These are phyloP conservation scores for Pestalotiopsis sp. DNA, from an alignment of 2,329 filamentous ascomycete species.

Conservation along the genomic window DNA sequence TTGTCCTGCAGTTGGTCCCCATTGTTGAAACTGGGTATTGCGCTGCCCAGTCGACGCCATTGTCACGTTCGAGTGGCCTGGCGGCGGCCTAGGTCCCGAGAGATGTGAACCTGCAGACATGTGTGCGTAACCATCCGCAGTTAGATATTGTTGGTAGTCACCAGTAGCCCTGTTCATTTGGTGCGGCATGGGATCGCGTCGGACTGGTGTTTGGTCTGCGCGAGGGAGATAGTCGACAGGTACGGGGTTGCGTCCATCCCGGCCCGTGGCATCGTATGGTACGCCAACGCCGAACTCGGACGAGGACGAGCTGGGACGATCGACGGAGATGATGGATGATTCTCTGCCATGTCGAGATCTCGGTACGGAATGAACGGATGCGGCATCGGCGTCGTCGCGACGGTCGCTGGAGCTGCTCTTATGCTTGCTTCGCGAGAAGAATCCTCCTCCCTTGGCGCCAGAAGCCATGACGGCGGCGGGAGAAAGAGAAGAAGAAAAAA, in stretches of 20 bases:
- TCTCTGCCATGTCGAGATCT: constrained; percentile 70
- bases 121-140: constrained; percentile 58
- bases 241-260: constrained; percentile 71
- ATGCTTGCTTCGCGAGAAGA: constrained; percentile 90
- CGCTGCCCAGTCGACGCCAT: constrained; percentile 70
- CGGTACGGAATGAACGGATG: constrained; percentile 41
- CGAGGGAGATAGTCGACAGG: constrained; percentile 74
- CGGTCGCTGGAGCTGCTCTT: constrained; percentile 67
- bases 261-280: constrained; percentile 74
- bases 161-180: constrained; percentile 76
- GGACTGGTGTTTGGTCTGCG: constrained; percentile 62
- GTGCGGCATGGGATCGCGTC: constrained; percentile 77
- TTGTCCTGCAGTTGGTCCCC: constrained; percentile 52
- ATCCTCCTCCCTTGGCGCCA: constrained; percentile 69
- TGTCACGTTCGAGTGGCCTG: constrained; percentile 63
- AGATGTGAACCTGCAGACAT: constrained; percentile 55
- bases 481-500: constrained; percentile 56
- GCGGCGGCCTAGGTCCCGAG: constrained; percentile 63
- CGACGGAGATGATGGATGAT: constrained; percentile 72
- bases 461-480: constrained; percentile 81
- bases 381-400: constrained; percentile 65
- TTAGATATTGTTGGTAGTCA: constrained; percentile 91
- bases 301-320: constrained; percentile 66
- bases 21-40: constrained; percentile 77
- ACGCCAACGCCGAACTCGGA: constrained; percentile 79